Percentiles rank a stretch among this genome's conserved stretches.
Conservation (phyloP, 169 alveolate species). For the Eimeria brunetti region DNA sequence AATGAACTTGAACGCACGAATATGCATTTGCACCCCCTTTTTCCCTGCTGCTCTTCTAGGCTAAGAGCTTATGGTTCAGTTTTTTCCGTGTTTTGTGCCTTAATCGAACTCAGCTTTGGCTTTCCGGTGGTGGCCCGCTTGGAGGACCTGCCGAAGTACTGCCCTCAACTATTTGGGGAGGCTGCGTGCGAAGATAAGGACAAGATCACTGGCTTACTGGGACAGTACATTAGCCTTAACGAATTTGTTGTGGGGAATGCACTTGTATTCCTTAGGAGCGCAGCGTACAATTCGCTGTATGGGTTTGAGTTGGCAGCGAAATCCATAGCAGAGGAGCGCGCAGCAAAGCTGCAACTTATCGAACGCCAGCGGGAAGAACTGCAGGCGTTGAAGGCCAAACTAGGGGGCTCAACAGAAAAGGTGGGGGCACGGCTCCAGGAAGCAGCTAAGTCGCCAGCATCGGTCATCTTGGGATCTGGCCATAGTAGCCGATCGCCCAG, state of each 20-base stretch:
- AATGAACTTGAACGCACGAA: background rate
- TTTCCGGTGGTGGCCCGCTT: conserved; percentile 60
- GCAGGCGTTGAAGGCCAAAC: conserved; percentile 2
- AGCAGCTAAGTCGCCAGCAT: background rate
- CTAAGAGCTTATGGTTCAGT: background rate
- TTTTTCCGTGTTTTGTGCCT: background rate
- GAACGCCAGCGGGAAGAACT: background rate
- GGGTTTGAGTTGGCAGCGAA: conserved; percentile 49
- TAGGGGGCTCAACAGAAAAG: background rate
- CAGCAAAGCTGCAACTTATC: background rate
- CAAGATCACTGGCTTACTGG: background rate
- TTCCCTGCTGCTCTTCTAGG: background rate
- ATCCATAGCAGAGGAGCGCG: conserved; percentile 35
- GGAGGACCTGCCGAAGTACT: conserved; percentile 49
- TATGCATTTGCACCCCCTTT: background rate
- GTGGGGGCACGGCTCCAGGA: conserved; percentile 6
- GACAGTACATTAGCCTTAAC: background rate
- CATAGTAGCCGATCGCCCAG: background rate
- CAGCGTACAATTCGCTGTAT: conserved; percentile 44
- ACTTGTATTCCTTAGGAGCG: background rate
- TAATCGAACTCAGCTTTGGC: conserved; percentile 35
- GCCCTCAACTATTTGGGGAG: conserved; percentile 32
- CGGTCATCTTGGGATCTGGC: background rate
- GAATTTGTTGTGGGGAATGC: conserved; percentile 24
- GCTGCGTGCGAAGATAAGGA: background rate